Percentiles rank a stretch among this genome's conserved stretches.
phyloP scores from a whole-genome alignment of 306 rosid genomes.

The Morella rubra region DNA sequence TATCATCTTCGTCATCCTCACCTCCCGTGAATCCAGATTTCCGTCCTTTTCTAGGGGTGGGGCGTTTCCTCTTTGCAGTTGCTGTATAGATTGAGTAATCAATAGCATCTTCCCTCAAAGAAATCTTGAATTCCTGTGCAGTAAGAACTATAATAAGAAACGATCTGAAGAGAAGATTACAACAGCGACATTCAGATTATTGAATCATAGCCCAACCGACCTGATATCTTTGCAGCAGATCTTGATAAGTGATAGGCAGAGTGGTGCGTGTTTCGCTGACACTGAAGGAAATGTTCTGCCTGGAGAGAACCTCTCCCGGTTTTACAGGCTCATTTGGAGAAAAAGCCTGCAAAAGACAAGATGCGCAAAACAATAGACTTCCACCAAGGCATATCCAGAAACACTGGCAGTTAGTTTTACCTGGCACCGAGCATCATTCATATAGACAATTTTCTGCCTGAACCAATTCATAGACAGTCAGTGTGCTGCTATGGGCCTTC shows the following conservation, averaged over 20 bases:
- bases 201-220: slow-evolving; percentile 35
- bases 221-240: slow-evolving; percentile 81
- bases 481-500: no score
- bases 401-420: slow-evolving; percentile 32
- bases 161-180: slow-evolving; percentile 8
- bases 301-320: slow-evolving; percentile 80
- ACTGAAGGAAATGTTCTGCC: slow-evolving; percentile 67
- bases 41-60: slow-evolving; percentile 68
- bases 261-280: slow-evolving; percentile 58
- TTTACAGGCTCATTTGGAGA: slow-evolving; percentile 78
- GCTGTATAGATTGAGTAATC: slow-evolving; percentile 85
- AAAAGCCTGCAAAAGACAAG: slow-evolving; percentile 61
- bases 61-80: slow-evolving; percentile 82
- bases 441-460: slow-evolving; percentile 83
- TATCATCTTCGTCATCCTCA: slow-evolving; percentile 55
- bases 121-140: slow-evolving; percentile 79
- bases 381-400: slow-evolving; percentile 1
- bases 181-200: slow-evolving; percentile 3
- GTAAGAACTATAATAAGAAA: slow-evolving; percentile 20
- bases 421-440: slow-evolving; percentile 91
- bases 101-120: slow-evolving; percentile 75
- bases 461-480: slow-evolving; percentile 74
- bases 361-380: not conserved
- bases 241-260: slow-evolving; percentile 73
- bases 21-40: slow-evolving; percentile 45